Percentiles rank a stretch among this genome's conserved stretches.
phyloP scores from a whole-genome alignment of 164 flowering plant species.

The Annona squamosa region DNA sequence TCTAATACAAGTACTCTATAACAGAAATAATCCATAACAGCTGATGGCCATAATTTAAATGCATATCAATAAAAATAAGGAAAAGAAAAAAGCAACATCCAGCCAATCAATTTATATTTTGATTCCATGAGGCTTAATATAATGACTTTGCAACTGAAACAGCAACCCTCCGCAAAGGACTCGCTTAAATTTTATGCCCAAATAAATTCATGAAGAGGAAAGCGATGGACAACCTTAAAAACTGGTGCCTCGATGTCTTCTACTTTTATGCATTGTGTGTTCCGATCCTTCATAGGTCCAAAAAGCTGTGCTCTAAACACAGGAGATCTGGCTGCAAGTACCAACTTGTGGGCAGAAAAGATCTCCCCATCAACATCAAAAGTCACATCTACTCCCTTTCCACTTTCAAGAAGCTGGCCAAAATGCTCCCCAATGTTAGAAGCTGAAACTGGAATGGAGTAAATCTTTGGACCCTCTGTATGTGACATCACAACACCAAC shows the following conservation, averaged over 20 bases:
- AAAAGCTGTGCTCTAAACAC: slow-evolving; percentile 89
- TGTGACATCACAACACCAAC: slow-evolving; percentile 82
- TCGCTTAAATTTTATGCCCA: neutral
- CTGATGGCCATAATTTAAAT: no score
- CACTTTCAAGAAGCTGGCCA: slow-evolving; percentile 67
- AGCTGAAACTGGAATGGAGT: slow-evolving; percentile 56
- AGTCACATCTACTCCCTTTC: slow-evolving; percentile 60
- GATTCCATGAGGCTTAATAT: neutral
- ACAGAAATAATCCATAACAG: no score
- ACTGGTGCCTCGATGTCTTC: slow-evolving; percentile 86
- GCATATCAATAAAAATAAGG: no score
- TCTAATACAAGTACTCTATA: no score
- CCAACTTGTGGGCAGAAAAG: slow-evolving; percentile 72
- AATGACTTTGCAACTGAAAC: no score
- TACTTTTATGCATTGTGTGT: slow-evolving; percentile 39
- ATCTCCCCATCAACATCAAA: slow-evolving; percentile 76
- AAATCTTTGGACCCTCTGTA: slow-evolving; percentile 78
- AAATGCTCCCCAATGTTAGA: slow-evolving; percentile 65
- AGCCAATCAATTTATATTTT: neutral
- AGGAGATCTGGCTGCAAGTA: slow-evolving; percentile 87
- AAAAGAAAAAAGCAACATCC: neutral
- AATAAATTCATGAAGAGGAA: neutral
- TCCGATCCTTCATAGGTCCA: slow-evolving; percentile 49
- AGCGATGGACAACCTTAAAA: slow-evolving; percentile 50
- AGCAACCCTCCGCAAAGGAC: no score